Evolutionary conservation across 345 rosid genomes (phyloP), one percentile per base, ranked within the genome.

Genomic region (Populus euphratica): DNA sequence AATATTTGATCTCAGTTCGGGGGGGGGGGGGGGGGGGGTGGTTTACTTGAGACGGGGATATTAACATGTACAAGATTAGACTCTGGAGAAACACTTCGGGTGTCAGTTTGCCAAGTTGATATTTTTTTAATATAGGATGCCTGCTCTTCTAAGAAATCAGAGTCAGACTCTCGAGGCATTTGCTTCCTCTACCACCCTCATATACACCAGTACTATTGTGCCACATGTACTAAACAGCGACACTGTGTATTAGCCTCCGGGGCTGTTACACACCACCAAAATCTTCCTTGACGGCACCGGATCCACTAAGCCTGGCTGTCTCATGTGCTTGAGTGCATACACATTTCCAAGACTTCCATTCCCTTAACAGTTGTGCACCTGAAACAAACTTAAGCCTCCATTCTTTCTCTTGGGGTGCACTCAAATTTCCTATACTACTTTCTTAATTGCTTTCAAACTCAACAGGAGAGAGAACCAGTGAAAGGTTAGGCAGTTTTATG

Each of bases 181-280:
- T 88, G 93, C 86, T 84, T 77, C 91, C 87, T 64, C n/a, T 64
- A 6, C 66, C 69, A 25, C 75, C 79, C 49, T 76, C 84, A 79
- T 73, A 31, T 9, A 70, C n/a, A 38, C 77, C 83, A 72, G 76
- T 81, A 2, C 3, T 2, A 62, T 52, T 43, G 1, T 11, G 78
- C 80, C 85, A 77, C 77, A 25, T 27, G 16, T n/a, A 16, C 14
- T 25, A 62, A 71, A 78, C 86, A 84, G 81, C 83, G 90, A 85
- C 89, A 84, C 86, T 64, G 4, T 44, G 81, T 72, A 81, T 77
- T 68, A 77, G 87, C 83, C 88, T 78, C 43, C 71, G 92, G 86
- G 23, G 59, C 27, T 81, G 85, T 41, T 25, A 64, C 76, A 49
- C 29, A 50, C 47, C 67, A 72, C 52, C 70, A 77, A 49, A 77